Conservation (phyloP, 2,329 filamentous ascomycete genomes). For the Calonectria henricotiae region DNA sequence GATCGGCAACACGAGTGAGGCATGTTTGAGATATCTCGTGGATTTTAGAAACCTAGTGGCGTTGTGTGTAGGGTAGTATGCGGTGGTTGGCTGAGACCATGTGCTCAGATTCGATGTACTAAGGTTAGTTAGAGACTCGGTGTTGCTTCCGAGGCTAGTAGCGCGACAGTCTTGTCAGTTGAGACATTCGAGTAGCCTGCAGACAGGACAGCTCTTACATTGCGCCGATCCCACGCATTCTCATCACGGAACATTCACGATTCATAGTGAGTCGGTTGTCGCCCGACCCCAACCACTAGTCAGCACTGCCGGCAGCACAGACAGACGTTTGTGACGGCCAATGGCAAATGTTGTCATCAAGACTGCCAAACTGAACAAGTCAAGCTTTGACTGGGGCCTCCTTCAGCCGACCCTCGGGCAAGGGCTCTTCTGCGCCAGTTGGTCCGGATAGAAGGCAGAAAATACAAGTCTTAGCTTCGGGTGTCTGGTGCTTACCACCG, state of each 20-base stretch:
- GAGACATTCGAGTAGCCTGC: constrained; percentile 19
- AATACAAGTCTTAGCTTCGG: constrained; percentile 19
- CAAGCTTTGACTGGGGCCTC: not conserved
- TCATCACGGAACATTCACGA: constrained; percentile 3
- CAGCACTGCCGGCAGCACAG: constrained; percentile 21
- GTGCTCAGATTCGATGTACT: constrained; percentile 23
- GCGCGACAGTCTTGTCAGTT: constrained; percentile 6
- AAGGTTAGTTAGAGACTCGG: constrained; percentile 2
- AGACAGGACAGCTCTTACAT: not conserved
- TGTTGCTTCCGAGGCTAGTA: constrained; percentile 9
- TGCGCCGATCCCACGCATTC: constrained; percentile 12
- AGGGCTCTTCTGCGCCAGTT: constrained; percentile 6
- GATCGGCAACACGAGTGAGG: constrained; percentile 31
- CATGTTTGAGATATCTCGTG: constrained; percentile 39
- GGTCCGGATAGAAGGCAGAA: constrained; percentile 1
- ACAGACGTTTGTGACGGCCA: not conserved
- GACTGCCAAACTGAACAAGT: not conserved
- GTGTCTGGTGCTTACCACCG: constrained; percentile 25
- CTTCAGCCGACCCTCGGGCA: constrained; percentile 1
- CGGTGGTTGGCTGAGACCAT: constrained; percentile 26
- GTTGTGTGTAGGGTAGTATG: constrained; percentile 19
- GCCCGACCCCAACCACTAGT: constrained; percentile 7
- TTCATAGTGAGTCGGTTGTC: constrained; percentile 20
- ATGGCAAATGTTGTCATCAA: not conserved
- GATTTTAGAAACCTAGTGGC: constrained; percentile 28